Evolutionary conservation across 352 stramenopile species (phyloP).

Genomic region (Pythium guiyangense): DNA sequence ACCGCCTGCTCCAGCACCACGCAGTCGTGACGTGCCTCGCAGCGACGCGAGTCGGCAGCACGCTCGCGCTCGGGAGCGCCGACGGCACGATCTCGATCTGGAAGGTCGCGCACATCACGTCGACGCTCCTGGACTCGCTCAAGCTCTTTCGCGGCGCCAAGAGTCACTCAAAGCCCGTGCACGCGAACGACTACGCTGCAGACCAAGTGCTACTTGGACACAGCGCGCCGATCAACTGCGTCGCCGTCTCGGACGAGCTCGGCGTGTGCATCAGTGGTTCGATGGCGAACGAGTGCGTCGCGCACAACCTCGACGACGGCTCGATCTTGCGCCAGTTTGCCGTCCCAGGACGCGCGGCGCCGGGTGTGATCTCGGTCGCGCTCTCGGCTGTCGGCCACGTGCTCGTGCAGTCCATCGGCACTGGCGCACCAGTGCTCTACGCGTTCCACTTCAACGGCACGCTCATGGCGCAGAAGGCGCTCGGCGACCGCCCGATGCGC

Average conservation of each 20-base stretch:
- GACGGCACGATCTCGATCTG: slow-evolving; percentile 81
- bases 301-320: slow-evolving; percentile 59
- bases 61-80: slow-evolving; percentile 49
- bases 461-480: slow-evolving; percentile 34
- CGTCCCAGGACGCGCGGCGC: slow-evolving; percentile 36
- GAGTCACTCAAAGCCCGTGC: slow-evolving; percentile 40
- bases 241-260: slow-evolving; percentile 66
- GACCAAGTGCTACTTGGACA: slow-evolving; percentile 77
- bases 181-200: slow-evolving; percentile 68
- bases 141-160: slow-evolving; percentile 71
- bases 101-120: slow-evolving; percentile 63
- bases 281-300: slow-evolving; percentile 56
- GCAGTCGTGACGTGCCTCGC: slow-evolving; percentile 65
- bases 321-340: slow-evolving; percentile 55
- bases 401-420: slow-evolving; percentile 66
- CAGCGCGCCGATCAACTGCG: slow-evolving; percentile 51
- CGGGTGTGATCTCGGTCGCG: slow-evolving; percentile 47
- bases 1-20: slow-evolving; percentile 69
- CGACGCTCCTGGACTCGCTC: slow-evolving; percentile 66
- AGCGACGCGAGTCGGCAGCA: slow-evolving; percentile 35
- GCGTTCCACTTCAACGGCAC: slow-evolving; percentile 73
- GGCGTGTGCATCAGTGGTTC: slow-evolving; percentile 71
- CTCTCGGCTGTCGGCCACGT: slow-evolving; percentile 67
- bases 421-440: slow-evolving; percentile 45
- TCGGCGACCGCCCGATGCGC: slow-evolving; percentile 38